phyloP scores from a whole-genome alignment of 352 stramenopile genomes.

The Pythium brassicae region DNA sequence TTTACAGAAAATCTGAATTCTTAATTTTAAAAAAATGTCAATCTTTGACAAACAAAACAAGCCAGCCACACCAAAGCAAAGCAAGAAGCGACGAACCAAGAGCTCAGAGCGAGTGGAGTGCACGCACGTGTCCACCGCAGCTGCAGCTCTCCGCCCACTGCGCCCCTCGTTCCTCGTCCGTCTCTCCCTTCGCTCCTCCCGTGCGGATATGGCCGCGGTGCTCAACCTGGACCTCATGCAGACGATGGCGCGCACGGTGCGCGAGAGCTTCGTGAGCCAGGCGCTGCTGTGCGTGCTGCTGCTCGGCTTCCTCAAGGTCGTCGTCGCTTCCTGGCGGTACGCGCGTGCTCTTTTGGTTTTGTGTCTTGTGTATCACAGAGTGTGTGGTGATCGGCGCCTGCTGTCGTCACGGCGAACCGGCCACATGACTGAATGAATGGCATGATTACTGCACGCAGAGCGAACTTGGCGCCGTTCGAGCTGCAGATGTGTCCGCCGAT shows the following conservation, averaged over 20 bases:
- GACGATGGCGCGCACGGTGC: slow-evolving; percentile 50
- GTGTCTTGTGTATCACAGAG: slow-evolving; percentile 2
- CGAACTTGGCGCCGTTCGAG: slow-evolving; percentile 53
- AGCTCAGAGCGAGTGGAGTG: too few relatives aligned
- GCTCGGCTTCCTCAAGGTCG: slow-evolving; percentile 51
- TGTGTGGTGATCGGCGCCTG: too few relatives aligned
- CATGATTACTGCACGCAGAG: slow-evolving; percentile 11
- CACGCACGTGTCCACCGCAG: not conserved
- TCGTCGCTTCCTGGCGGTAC: slow-evolving; percentile 54
- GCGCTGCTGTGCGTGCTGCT: slow-evolving; percentile 54
- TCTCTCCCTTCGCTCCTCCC: not conserved
- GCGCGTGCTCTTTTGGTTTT: not conserved
- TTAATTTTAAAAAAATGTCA: too few relatives aligned
- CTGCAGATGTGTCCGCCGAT: slow-evolving; percentile 69
- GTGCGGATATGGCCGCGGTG: slow-evolving; percentile 38
- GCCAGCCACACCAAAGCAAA: too few relatives aligned
- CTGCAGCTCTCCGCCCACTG: not conserved
- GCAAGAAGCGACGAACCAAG: too few relatives aligned
- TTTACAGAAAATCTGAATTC: too few relatives aligned
- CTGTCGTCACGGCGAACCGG: not conserved
- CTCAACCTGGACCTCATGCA: slow-evolving; percentile 66
- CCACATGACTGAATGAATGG: too few relatives aligned
- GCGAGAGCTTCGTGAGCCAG: slow-evolving; percentile 63
- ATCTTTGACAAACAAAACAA: too few relatives aligned
- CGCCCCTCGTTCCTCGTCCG: not conserved